These are phyloP conservation scores for Teratosphaeria epicoccoides DNA, from an alignment of 2,329 filamentous ascomycete species.

Conservation along the genomic window DNA sequence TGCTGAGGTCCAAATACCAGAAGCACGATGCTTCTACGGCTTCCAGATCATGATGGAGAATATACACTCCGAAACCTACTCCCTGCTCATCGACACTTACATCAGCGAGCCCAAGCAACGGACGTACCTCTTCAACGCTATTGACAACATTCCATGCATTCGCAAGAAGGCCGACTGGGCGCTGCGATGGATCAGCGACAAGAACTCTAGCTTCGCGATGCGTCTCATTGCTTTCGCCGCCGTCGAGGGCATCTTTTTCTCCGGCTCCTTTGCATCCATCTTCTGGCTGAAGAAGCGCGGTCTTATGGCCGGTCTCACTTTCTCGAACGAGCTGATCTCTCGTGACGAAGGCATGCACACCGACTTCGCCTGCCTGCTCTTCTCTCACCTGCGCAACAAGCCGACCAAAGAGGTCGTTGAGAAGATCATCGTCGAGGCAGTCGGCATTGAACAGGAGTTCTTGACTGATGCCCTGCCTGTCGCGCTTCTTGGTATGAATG, in stretches of 20 bases:
- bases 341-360: slow-evolving; percentile 99
- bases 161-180: slow-evolving; percentile 99
- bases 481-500: slow-evolving; percentile 93
- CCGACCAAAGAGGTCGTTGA: slow-evolving; percentile 71
- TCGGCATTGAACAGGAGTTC: slow-evolving; percentile 94
- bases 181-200: slow-evolving; percentile 85
- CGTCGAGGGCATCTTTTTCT: slow-evolving; percentile 99
- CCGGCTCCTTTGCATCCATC: slow-evolving; percentile 93
- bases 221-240: slow-evolving; percentile 94
- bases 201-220: slow-evolving; percentile 87
- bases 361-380: slow-evolving; percentile 94
- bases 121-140: slow-evolving; percentile 92
- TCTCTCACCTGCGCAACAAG: slow-evolving; percentile 92
- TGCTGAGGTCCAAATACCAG: slow-evolving; percentile 89
- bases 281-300: slow-evolving; percentile 99
- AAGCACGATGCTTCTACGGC: slow-evolving; percentile 98
- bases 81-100: slow-evolving; percentile 96
- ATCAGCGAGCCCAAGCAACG: slow-evolving; percentile 96
- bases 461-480: slow-evolving; percentile 88
- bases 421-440: slow-evolving; percentile 88
- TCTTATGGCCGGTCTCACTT: slow-evolving; percentile 94
- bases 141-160: slow-evolving; percentile 98
- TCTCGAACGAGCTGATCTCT: slow-evolving; percentile 99
- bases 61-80: slow-evolving; percentile 99
- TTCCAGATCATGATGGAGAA: slow-evolving; percentile 99